Percentiles rank a stretch among this genome's conserved stretches.
Conservation (phyloP, 305 asterid genomes). For the Withania somnifera region DNA sequence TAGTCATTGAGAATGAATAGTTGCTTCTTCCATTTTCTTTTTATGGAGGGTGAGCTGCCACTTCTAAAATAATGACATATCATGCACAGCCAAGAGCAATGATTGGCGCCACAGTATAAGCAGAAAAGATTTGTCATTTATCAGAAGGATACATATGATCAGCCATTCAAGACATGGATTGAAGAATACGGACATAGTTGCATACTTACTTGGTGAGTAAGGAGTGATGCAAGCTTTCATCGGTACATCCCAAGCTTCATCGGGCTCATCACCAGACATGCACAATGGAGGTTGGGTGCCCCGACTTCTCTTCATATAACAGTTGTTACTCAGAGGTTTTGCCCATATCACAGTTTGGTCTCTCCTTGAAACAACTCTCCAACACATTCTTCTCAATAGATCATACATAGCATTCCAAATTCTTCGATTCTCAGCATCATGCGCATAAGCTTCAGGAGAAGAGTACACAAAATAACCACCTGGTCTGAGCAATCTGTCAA, state of each 20-base stretch:
- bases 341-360: slow-evolving; percentile 93
- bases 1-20: neutral
- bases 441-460: slow-evolving; percentile 93
- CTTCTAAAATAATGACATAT: neutral
- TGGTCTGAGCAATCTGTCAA: slow-evolving; percentile 86
- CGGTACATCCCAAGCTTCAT: slow-evolving; percentile 63
- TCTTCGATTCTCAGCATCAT: slow-evolving; percentile 62
- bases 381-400: slow-evolving; percentile 75
- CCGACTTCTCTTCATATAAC: slow-evolving; percentile 50
- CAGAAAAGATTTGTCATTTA: neutral
- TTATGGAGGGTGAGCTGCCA: neutral
- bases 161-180: neutral
- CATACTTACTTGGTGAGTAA: slow-evolving; percentile 58
- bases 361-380: slow-evolving; percentile 75
- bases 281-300: slow-evolving; percentile 67
- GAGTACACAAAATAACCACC: slow-evolving; percentile 92
- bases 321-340: slow-evolving; percentile 68
- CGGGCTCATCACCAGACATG: slow-evolving; percentile 70
- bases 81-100: neutral
- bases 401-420: slow-evolving; percentile 75
- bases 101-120: neutral
- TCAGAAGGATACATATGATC: neutral
- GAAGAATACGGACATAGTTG: neutral
- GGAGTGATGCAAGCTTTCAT: slow-evolving; percentile 91
- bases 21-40: neutral